Conservation (phyloP, 2,329 filamentous ascomycete species). For the Neodidymelliopsis sp. region DNA sequence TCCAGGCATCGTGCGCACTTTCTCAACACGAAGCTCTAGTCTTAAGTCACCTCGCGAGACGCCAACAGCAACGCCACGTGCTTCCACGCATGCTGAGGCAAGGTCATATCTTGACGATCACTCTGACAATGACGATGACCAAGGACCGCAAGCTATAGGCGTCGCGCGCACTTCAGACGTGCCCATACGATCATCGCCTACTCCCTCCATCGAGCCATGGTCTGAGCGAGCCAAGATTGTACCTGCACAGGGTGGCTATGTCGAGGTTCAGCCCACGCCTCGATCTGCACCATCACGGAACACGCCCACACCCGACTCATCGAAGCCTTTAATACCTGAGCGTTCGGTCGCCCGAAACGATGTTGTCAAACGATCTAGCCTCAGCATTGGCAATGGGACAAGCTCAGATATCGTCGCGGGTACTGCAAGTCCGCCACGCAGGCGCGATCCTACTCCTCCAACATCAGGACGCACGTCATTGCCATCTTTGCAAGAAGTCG, state of each 20-base stretch:
- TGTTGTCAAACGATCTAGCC: conserved; percentile 20
- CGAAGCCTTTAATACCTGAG: conserved; percentile 27
- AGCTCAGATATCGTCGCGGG: conserved; percentile 10
- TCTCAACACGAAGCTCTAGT: conserved; percentile 40
- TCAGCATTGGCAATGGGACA: conserved; percentile 11
- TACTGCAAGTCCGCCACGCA: conserved; percentile 25
- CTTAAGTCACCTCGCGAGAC: conserved; percentile 32
- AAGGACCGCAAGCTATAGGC: conserved; percentile 47
- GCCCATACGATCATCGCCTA: conserved; percentile 40
- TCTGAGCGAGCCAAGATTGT: conserved; percentile 23
- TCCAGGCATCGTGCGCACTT: conserved; percentile 45
- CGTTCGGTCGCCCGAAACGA: conserved; percentile 32
- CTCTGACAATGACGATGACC: conserved; percentile 35
- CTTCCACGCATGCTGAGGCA: conserved; percentile 23
- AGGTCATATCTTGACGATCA: conserved; percentile 41
- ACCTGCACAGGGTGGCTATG: conserved; percentile 34
- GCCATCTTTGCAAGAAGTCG: conserved; percentile 41
- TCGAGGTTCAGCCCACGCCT: conserved; percentile 34
- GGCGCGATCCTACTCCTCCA: conserved; percentile 30
- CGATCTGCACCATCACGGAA: conserved; percentile 36
- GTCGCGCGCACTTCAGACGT: conserved; percentile 54
- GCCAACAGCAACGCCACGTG: conserved; percentile 27
- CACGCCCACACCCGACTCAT: conserved; percentile 39
- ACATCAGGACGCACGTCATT: conserved; percentile 35
- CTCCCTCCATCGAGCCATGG: conserved; percentile 31